These are phyloP conservation scores for Podaxis sp. DNA, from an alignment of 768 basidiomycete species.

Conservation along the genomic window DNA sequence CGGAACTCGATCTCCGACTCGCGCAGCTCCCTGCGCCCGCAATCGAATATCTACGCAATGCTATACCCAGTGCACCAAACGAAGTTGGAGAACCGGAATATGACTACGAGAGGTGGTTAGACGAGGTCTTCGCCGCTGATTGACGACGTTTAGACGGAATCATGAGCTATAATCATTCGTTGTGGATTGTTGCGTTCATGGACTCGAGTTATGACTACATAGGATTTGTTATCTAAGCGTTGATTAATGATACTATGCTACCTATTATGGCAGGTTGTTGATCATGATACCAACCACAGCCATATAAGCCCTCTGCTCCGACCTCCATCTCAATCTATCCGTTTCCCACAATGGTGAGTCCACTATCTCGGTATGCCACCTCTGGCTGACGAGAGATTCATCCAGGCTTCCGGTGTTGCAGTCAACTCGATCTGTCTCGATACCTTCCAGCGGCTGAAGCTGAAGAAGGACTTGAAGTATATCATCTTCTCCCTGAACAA, in stretches of 20 bases:
- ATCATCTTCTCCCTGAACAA: conserved; percentile 74
- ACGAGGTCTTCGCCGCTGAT: conserved; percentile 59
- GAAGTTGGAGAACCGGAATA: conserved; percentile 66
- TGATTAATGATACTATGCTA: conserved; percentile 5
- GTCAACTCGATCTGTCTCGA: conserved; percentile 58
- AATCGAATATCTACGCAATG: conserved; percentile 80
- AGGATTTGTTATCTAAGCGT: conserved; percentile 13
- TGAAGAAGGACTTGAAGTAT: conserved; percentile 63
- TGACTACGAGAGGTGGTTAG: conserved; percentile 82
- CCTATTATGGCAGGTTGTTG: conserved; percentile 16
- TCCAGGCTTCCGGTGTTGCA: conserved; percentile 65
- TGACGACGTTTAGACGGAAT: background rate
- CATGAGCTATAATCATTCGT: background rate
- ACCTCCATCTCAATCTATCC: conserved; percentile 22
- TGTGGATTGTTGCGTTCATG: background rate
- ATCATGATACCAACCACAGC: conserved; percentile 23
- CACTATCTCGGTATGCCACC: background rate
- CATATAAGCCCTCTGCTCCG: conserved; percentile 28
- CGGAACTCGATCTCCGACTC: conserved; percentile 87
- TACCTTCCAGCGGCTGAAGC: conserved; percentile 69
- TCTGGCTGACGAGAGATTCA: conserved; percentile 6
- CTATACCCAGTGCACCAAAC: conserved; percentile 64
- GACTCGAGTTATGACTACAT: background rate
- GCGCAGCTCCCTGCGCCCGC: conserved; percentile 75
- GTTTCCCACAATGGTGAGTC: conserved; percentile 29